Evolutionary conservation across 495 filamentous ascomycete species (phyloP).

Genomic region (Aspergillus baeticus): DNA sequence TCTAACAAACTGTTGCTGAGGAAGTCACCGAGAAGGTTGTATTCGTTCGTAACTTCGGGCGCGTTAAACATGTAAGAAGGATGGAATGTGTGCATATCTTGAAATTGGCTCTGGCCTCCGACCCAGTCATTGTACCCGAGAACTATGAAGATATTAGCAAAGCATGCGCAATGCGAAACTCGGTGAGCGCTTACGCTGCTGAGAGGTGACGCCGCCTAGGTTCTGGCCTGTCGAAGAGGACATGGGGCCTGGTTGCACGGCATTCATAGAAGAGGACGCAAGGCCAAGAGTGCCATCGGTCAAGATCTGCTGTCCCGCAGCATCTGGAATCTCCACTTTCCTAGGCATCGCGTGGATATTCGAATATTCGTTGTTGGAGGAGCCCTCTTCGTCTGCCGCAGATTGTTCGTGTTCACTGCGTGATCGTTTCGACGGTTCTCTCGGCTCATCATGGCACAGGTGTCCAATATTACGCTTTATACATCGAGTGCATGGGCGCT

Average conservation of each 20-base stretch:
- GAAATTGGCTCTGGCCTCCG: constrained; percentile 75
- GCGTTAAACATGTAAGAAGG: constrained; percentile 94
- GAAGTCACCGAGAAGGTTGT: constrained; percentile 94
- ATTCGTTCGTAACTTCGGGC: constrained; percentile 91
- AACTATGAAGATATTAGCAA: constrained; percentile 45
- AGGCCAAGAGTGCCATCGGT: constrained; percentile 36
- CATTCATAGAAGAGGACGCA: constrained; percentile 31
- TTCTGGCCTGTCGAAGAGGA: constrained; percentile 39
- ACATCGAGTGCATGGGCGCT: constrained; percentile 94
- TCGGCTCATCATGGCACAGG: constrained; percentile 96
- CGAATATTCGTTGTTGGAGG: constrained; percentile 47
- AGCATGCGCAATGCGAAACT: constrained; percentile 3
- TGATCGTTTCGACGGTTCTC: constrained; percentile 73
- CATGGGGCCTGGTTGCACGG: constrained; percentile 36
- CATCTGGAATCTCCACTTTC: constrained; percentile 41
- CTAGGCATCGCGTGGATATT: constrained; percentile 39
- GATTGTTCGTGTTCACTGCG: constrained; percentile 68
- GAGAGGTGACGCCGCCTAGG: constrained; percentile 56
- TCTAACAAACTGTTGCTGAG: constrained; percentile 84
- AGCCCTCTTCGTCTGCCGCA: constrained; percentile 56
- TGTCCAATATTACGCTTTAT: constrained; percentile 99
- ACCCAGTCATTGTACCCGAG: constrained; percentile 68
- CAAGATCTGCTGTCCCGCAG: constrained; percentile 42
- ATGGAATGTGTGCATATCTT: constrained; percentile 93
- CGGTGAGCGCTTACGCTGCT: constrained; percentile 65